Base-by-base conservation (phyloP, 2,329 filamentous ascomycete genomes). In the Penicillium sp. region DNA sequence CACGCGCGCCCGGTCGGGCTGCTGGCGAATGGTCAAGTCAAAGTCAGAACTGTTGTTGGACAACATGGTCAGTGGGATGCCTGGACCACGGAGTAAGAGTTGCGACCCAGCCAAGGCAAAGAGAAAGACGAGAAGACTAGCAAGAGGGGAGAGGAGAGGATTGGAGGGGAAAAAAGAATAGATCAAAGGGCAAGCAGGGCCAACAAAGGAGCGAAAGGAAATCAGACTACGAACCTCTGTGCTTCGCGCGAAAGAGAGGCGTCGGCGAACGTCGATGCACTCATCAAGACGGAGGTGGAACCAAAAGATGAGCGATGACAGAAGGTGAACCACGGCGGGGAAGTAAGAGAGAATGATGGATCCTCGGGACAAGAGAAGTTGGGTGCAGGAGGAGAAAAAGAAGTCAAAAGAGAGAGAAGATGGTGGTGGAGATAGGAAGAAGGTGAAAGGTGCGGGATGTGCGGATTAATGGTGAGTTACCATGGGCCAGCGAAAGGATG, bases 1-100 rank as follows among this genome's bases (percentile, higher is more conserved):
- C 51, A 90, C 85, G 59, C 88, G 82, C 46, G 86, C 88, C 72
- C 85, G 81, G 60, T 81, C 79, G 48, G 88, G 88, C 67, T 88
- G 81, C 74, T 91, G 88, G 62, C 84, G 81, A 61, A 91, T 80
- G 52, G 71, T 74, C 61, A 88, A 77, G 55, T 78, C 75, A 71
- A 84, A 82, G 67, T 84, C 79, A 67, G 79, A 73, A 72, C 83
- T 86, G 71, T 64, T 67, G 62, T 68, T 65, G 62, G 57, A 64
- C 58, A 67, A 64, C 70, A 74, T 71, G 51, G 72, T 77, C 70
- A 77, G 75, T 71, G 61, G 64, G 60, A 65, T 52, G 51, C 63
- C 67, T 68, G 67, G 56, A 62, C 48, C 58, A 59, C 58, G 55
- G 62, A 63, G 63, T 66, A 65, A 69, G 64, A 70, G 62, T 61